A percentile compares a stretch with the other conserved stretches of the same genome.
Conservation (phyloP, 2,329 filamentous ascomycete genomes). For the Aureobasidium subglaciale region DNA sequence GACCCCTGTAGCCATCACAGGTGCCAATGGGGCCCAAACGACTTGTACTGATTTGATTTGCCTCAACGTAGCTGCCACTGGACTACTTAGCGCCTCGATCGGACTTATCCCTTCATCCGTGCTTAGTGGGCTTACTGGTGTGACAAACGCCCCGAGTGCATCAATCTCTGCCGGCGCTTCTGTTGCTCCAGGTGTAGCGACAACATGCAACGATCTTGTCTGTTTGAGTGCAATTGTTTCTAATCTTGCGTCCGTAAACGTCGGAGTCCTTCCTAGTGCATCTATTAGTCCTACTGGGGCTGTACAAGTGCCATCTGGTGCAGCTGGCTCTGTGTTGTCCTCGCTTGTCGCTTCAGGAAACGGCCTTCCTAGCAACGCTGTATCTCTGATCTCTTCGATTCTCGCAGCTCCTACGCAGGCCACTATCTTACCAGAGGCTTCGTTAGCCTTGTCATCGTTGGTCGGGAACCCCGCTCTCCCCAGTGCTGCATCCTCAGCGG, state of each 20-base stretch:
- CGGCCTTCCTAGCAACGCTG: background rate
- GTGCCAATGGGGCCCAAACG: background rate
- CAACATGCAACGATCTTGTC: background rate
- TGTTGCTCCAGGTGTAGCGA: constrained; percentile 37
- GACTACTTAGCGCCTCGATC: background rate
- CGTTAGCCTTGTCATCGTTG: background rate
- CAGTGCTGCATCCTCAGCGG: background rate
- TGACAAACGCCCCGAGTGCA: background rate
- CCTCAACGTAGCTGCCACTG: background rate
- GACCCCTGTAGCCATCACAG: background rate
- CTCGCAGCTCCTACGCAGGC: background rate
- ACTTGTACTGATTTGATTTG: background rate
- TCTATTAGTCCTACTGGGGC: background rate
- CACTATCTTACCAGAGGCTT: background rate
- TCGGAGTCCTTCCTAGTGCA: background rate
- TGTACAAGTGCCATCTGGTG: background rate
- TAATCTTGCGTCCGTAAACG: background rate
- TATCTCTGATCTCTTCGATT: background rate
- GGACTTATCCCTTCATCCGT: background rate
- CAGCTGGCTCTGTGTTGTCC: background rate
- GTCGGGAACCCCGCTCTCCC: background rate
- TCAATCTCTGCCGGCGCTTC: constrained; percentile 20
- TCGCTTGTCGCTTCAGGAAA: background rate
- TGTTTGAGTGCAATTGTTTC: background rate
- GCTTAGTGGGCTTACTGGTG: background rate